These are phyloP conservation scores for Podaxis rugospora DNA, from an alignment of 768 basidiomycete species.

Conservation along the genomic window DNA sequence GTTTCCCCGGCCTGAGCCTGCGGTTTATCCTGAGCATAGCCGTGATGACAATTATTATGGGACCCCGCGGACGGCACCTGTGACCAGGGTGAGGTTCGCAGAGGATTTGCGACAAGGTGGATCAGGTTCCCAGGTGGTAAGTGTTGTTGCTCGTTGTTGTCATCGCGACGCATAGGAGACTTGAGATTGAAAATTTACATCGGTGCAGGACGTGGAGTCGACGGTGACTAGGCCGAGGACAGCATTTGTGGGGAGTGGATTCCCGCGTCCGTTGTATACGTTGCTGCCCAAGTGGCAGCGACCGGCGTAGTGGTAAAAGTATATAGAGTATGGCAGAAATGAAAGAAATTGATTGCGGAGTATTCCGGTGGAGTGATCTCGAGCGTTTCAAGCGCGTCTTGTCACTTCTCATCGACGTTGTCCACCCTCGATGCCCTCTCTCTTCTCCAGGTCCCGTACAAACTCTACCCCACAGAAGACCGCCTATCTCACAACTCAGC, in stretches of 20 bases:
- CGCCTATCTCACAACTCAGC: conserved; percentile 21
- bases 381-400: conserved; percentile 20
- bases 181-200: not conserved
- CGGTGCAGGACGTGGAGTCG: not conserved
- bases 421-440: conserved; percentile 56
- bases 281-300: not conserved
- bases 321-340: not conserved
- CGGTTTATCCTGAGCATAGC: not conserved
- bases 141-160: not conserved
- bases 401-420: conserved; percentile 24
- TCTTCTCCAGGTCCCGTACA: conserved; percentile 70
- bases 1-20: conserved; percentile 10
- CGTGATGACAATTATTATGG: not conserved
- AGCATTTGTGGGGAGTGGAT: conserved; percentile 1
- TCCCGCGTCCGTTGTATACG: conserved; percentile 7
- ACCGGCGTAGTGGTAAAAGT: not conserved
- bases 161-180: conserved; percentile 2
- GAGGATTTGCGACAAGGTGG: not conserved
- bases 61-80: not conserved
- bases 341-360: conserved; percentile 16
- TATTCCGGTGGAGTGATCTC: conserved; percentile 23
- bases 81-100: not conserved
- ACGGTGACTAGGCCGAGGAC: not conserved
- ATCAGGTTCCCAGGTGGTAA: not conserved
- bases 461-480: conserved; percentile 51